Conservation (phyloP, 1,139 yeast species). For the Komagataea norvegica region DNA sequence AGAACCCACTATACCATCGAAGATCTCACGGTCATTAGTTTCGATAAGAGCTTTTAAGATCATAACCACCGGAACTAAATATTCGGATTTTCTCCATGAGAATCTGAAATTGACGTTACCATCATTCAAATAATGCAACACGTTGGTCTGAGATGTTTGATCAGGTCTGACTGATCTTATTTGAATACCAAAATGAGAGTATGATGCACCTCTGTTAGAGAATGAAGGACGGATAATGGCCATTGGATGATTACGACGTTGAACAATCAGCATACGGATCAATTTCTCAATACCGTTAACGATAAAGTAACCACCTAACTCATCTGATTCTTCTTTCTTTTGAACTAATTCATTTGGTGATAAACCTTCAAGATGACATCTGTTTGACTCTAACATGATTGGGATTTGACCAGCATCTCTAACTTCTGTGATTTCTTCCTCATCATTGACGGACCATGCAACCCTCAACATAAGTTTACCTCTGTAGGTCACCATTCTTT, state of each 20-base stretch:
- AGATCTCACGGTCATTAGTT: slow-evolving; percentile 90
- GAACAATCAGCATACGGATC: slow-evolving; percentile 95
- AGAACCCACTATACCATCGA: slow-evolving; percentile 91
- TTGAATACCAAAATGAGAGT: slow-evolving; percentile 88
- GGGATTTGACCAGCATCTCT: slow-evolving; percentile 94
- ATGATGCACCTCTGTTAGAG: slow-evolving; percentile 87
- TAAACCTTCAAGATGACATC: slow-evolving; percentile 83
- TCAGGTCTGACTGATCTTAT: slow-evolving; percentile 93
- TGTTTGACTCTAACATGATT: slow-evolving; percentile 80
- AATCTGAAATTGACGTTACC: slow-evolving; percentile 96
- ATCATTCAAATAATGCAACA: slow-evolving; percentile 87
- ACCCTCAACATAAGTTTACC: slow-evolving; percentile 74
- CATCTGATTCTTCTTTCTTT: slow-evolving; percentile 88
- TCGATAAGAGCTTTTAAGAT: slow-evolving; percentile 84
- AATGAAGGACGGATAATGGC: slow-evolving; percentile 94
- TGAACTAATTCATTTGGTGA: slow-evolving; percentile 78
- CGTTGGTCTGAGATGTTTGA: slow-evolving; percentile 96
- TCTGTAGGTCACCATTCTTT: slow-evolving; percentile 73
- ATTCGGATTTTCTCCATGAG: slow-evolving; percentile 96
- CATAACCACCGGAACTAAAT: slow-evolving; percentile 89
- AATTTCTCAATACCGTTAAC: slow-evolving; percentile 96
- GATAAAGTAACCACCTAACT: slow-evolving; percentile 92
- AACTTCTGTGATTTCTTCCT: slow-evolving; percentile 72
- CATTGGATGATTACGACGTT: slow-evolving; percentile 97
- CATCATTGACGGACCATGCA: slow-evolving; percentile 82